Evolutionary conservation across 176 grass and related monocot genomes (phyloP).

Genomic region (Oryza meyeriana): DNA sequence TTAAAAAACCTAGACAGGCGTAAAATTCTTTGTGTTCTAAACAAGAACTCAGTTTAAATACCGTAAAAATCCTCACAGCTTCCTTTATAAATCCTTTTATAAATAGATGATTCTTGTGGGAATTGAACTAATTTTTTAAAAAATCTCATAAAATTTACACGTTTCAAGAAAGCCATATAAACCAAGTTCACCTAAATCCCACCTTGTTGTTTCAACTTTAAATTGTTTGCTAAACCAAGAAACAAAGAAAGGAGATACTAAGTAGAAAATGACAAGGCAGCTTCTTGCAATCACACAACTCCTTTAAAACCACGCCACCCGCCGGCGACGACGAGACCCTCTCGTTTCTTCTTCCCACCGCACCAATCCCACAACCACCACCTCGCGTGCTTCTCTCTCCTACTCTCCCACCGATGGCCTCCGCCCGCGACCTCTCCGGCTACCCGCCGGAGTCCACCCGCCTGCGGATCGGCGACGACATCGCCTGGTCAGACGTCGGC

Average conservation of each 20-base stretch:
- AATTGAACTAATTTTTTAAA: too few relatives aligned
- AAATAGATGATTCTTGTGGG: too few relatives aligned
- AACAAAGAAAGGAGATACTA: background rate
- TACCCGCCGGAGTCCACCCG: slow-evolving; percentile 42
- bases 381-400: background rate
- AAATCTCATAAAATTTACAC: too few relatives aligned
- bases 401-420: background rate
- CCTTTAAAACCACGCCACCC: slow-evolving; percentile 21
- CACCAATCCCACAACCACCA: background rate
- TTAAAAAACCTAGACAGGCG: too few relatives aligned
- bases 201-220: background rate
- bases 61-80: too few relatives aligned
- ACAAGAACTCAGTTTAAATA: too few relatives aligned
- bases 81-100: too few relatives aligned
- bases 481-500: slow-evolving; percentile 60
- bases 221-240: slow-evolving; percentile 2
- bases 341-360: background rate
- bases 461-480: slow-evolving; percentile 40
- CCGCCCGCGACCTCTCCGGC: background rate
- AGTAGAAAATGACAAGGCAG: background rate
- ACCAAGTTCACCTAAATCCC: background rate
- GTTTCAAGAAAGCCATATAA: background rate
- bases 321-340: background rate
- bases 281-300: background rate
- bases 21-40: too few relatives aligned